Evolutionary conservation across 2,329 filamentous ascomycete species (phyloP), one percentile per base, ranked within the genome.

Genomic region (Neofusicoccum ribis): DNA sequence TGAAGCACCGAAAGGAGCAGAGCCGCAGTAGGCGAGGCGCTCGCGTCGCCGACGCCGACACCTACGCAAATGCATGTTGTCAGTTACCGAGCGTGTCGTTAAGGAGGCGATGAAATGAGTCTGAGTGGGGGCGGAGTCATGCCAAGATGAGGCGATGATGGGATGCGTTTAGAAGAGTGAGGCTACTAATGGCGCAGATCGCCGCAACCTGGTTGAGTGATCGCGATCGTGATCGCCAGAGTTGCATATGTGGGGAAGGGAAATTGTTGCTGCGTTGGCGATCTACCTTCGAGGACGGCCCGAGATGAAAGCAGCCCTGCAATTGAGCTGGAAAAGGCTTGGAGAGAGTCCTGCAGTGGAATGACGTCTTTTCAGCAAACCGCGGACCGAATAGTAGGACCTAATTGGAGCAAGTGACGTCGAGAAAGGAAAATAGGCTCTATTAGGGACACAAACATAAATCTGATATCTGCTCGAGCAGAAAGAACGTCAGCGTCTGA

Each of bases 311-410:
- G 82, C 14, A 97, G 83, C 2, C 88, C 87, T 6, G 90, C 91
- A 72, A 95, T 93, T 58, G 91, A 91, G 49, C 89, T 92, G 63
- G 90, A 91, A 77, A 95, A 94, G 34, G 91, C 91, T 78, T 95
- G 91, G 1, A 94, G 83, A 0, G 91, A 93, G 79, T 95, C 91
- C 84, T 83, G 62, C 31, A 23, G 23, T 67, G 65, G 44, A 23
- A 60, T 60, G 56, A 60, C 56, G 56, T 47, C 41, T 20, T n/a
- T 8, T 60, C 43, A 60, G 56, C 56, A 37, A 17, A 23, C 31
- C 31, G 43, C 56, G 56, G 56, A 60, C 56, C 56, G 56, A 60
- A 60, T 60, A 23, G 8, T 47, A 47, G 36, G 41, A 37, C 56
- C 17, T 37, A 14, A 46, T 36, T 17, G n/a, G 5, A 44, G 43